A percentile compares a stretch with the other conserved stretches of the same genome.
These are phyloP conservation scores for Helianthus tuberosus DNA, from an alignment of 129 eudicot genomes.

Conservation along the genomic window DNA sequence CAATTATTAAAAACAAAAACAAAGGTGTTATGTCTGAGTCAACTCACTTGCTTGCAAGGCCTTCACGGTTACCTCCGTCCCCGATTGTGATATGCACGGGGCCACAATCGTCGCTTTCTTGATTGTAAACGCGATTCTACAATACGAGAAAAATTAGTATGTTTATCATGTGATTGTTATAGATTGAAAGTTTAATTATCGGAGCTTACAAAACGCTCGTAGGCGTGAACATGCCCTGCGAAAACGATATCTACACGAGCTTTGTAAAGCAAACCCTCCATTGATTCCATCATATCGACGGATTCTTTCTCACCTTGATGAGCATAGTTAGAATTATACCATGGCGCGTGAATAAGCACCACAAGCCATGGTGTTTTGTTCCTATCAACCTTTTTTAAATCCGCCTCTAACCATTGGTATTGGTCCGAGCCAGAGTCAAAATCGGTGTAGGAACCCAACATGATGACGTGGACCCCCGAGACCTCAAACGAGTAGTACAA, in stretches of 20 bases:
- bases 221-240: constrained; percentile 89
- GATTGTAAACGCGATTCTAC: constrained; percentile 60
- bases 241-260: constrained; percentile 69
- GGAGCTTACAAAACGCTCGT: constrained; percentile 69
- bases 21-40: neutral
- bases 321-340: constrained; percentile 74
- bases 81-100: constrained; percentile 67
- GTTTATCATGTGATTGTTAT: neutral
- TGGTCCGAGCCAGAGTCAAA: constrained; percentile 56
- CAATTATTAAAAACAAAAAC: neutral
- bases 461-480: constrained; percentile 64
- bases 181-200: neutral
- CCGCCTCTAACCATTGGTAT: constrained; percentile 62
- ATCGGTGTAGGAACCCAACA: constrained; percentile 83
- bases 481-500: constrained; percentile 71
- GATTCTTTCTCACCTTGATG: constrained; percentile 69
- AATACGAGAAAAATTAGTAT: neutral
- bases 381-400: constrained; percentile 58
- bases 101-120: constrained; percentile 49
- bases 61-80: constrained; percentile 78
- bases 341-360: constrained; percentile 71
- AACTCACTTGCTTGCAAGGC: constrained; percentile 57
- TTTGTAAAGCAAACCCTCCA: constrained; percentile 61
- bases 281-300: constrained; percentile 51
- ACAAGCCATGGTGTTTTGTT: constrained; percentile 68